Conservation (phyloP, 225 moss, liverwort and hornwort genomes). For the Lunularia cruciata region DNA sequence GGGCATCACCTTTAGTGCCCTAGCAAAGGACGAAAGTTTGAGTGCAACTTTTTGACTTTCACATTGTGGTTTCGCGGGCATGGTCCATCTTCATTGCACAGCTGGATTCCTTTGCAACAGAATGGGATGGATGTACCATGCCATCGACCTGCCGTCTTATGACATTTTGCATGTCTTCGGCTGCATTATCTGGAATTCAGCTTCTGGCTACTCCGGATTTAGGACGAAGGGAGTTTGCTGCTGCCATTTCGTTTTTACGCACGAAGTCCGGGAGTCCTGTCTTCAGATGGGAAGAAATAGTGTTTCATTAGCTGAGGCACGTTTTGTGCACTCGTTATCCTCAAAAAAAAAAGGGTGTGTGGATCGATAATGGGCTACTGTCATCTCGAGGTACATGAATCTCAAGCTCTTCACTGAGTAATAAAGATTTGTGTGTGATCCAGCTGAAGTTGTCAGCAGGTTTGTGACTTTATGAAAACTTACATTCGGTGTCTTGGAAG, state of each 20-base stretch:
- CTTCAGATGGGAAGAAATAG: conserved; percentile 23
- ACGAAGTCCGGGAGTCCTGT: background rate
- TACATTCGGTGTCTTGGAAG: background rate
- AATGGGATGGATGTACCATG: background rate
- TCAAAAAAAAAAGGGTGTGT: conserved; percentile 12
- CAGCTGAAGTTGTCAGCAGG: conserved; percentile 23
- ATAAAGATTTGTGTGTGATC: conserved; percentile 27
- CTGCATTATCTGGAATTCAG: conserved; percentile 12
- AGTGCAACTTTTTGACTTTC: conserved; percentile 24
- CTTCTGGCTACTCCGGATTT: conserved; percentile 22
- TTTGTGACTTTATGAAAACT: conserved; percentile 3
- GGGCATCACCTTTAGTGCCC: conserved; percentile 8
- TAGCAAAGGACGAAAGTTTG: conserved; percentile 21
- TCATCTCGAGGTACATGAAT: conserved; percentile 20
- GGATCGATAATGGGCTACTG: conserved; percentile 3
- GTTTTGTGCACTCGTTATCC: conserved; percentile 9
- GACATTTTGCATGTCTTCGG: background rate
- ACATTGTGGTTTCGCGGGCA: conserved; percentile 8
- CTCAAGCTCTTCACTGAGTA: conserved; percentile 19
- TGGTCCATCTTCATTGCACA: conserved; percentile 5
- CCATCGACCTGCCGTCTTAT: conserved; percentile 1
- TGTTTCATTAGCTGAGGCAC: conserved; percentile 12
- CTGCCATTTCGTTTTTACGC: conserved; percentile 4
- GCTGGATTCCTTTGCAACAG: conserved; percentile 1
- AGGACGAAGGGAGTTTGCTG: conserved; percentile 15